Base-by-base conservation (phyloP, 495 filamentous ascomycete species). In the Tuber brumale region DNA sequence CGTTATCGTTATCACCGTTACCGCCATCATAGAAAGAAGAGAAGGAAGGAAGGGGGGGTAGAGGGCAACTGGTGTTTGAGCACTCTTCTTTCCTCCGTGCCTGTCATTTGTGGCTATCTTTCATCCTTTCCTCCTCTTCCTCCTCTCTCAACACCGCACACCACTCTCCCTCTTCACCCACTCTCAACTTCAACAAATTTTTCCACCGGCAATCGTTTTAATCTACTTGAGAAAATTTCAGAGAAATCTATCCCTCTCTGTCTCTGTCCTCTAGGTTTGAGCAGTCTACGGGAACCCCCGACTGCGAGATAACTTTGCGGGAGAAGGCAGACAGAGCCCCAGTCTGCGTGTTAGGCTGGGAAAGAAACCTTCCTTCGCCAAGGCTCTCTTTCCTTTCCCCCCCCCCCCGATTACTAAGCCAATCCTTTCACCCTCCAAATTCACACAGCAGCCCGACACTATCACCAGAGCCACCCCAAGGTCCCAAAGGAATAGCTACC, bases 341-440 rank as follows among this genome's bases (percentile, higher is more conserved):
- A 31, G 10, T 66, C 57, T 18, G 57, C 57, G n/a, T 66, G 57
- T 66, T 66, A 66, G 57, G 27, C 57, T 66, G 27, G n/a, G 57
- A 66, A 31, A 66, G 57, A 66, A 31, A 12, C 27, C n/a, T 61
- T 66, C 57, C 57, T 31, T 31, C 57, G 57, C 57, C 57, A 66
- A 66, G 57, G 57, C 57, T 57, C 9, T 27, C 57, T n/a, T 66
- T 10, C 14, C 23, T 4, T n/a, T 57, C 48, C 48, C n/a, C n/a
- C 9, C 46, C 16, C 57, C n/a, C 4, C 27, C 57, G n/a, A 66
- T 66, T 66, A 66, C 57, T 66, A 66, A 66, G 57, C 57, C n/a
- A 31, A 66, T 66, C 70, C 76, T 80, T 80, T 80, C 78, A 80
- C 78, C 78, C 78, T 80, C 78, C 77, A 80, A 80, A 80, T 80